Conservation (phyloP, 2,329 filamentous ascomycete species). For the Penicillium sp. region DNA sequence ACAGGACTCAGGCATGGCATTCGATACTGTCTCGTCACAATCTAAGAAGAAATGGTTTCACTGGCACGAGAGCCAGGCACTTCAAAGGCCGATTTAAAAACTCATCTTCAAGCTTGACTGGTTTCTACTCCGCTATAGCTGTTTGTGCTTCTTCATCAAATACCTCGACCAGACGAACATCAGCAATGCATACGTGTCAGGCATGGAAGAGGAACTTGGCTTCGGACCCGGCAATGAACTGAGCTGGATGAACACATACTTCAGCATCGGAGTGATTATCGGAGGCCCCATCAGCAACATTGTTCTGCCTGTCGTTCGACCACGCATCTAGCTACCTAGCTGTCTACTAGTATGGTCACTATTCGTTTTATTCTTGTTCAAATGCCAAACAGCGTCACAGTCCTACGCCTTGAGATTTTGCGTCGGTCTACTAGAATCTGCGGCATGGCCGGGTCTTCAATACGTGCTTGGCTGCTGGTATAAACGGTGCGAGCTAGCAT, state of each 20-base stretch:
- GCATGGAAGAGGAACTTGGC: slow-evolving; percentile 50
- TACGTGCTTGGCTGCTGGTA: slow-evolving; percentile 24
- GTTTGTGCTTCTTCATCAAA: slow-evolving; percentile 49
- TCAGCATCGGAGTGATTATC: slow-evolving; percentile 44
- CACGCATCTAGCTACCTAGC: slow-evolving; percentile 42
- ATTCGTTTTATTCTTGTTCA: slow-evolving; percentile 43
- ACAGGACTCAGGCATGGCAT: not conserved
- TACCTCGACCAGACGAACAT: slow-evolving; percentile 48
- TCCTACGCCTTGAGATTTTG: slow-evolving; percentile 21
- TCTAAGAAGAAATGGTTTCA: slow-evolving; percentile 3
- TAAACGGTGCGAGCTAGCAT: slow-evolving; percentile 7
- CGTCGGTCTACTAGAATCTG: slow-evolving; percentile 18
- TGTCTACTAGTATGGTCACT: slow-evolving; percentile 41
- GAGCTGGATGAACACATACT: slow-evolving; percentile 48
- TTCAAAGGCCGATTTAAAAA: slow-evolving; percentile 40
- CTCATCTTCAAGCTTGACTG: slow-evolving; percentile 52
- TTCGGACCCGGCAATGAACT: slow-evolving; percentile 39
- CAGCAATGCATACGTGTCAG: slow-evolving; percentile 50
- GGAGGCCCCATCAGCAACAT: slow-evolving; percentile 27
- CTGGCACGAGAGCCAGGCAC: slow-evolving; percentile 49
- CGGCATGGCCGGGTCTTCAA: slow-evolving; percentile 15
- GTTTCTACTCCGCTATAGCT: slow-evolving; percentile 43
- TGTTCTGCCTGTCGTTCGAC: slow-evolving; percentile 42
- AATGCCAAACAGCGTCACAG: slow-evolving; percentile 6
- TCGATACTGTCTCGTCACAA: not conserved